Percentiles rank a stretch among this genome's conserved stretches.
Evolutionary conservation across 305 asterid species (phyloP).

Genomic region (Fraxinus latifolia): DNA sequence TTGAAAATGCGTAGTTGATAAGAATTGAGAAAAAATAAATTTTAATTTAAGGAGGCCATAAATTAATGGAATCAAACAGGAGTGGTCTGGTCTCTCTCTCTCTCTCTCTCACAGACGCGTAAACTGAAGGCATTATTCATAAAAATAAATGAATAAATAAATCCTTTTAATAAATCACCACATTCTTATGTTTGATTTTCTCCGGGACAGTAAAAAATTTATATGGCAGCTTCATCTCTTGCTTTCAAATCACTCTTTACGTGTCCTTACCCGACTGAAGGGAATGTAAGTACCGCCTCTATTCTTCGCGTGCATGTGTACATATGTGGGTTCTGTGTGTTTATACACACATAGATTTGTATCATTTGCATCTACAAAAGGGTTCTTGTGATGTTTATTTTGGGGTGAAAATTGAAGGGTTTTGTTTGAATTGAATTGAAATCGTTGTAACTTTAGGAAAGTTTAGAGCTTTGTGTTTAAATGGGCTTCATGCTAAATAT

Average conservation of each 20-base stretch:
- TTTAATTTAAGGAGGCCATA: too few relatives aligned
- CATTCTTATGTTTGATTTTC: neutral
- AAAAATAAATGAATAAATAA: neutral
- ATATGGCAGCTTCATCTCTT: conserved; percentile 45
- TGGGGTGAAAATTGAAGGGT: neutral
- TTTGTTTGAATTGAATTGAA: conserved; percentile 12
- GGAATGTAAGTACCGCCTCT: neutral
- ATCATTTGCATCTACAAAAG: neutral
- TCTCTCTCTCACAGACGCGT: too few relatives aligned
- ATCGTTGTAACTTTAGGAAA: conserved; percentile 3
- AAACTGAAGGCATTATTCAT: neutral
- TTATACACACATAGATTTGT: neutral
- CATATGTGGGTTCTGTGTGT: neutral
- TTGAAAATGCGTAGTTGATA: too few relatives aligned
- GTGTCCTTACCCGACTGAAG: conserved; percentile 11
- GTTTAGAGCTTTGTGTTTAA: neutral
- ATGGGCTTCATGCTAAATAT: neutral
- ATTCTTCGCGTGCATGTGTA: neutral
- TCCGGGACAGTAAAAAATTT: neutral
- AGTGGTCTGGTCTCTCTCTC: too few relatives aligned
- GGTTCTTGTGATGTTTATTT: neutral
- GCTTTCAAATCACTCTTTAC: conserved; percentile 37
- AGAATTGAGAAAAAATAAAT: too few relatives aligned
- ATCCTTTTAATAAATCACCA: neutral
- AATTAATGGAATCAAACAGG: too few relatives aligned